Evolutionary conservation across 208 protist genomes (phyloP), one percentile per base, ranked within the genome.

Genomic region (Herpetomonas tarakana): DNA sequence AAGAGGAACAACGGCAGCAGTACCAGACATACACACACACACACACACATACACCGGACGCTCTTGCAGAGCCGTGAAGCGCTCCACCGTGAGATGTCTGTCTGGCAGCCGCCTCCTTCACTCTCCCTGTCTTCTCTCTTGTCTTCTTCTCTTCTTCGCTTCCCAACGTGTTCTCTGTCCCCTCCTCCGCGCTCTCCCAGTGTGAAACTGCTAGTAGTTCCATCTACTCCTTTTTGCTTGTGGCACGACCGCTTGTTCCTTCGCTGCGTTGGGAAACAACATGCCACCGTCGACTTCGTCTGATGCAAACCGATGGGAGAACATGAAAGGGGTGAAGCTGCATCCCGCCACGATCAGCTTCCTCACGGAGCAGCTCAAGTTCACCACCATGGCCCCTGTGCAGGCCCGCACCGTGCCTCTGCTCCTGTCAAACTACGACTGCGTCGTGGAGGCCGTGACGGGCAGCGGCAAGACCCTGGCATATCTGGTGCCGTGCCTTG

Each of bases 391-490:
- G 86, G 88, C 94, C 3, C 92, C 94, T 16, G 92, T 97, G 22
- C 94, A 98, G 81, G 94, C 92, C 16, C 81, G 84, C 54, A 90
- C 86, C 24, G 89, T 98, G 22, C 93, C 94, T 0, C 78, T 96
- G 3, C 73, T 98, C 19, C 71, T 97, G 27, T 78, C 76, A 14
- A 87, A 91, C 69, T 93, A 97, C 64, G 92, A 97, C 65, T 91
- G 96, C 22, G 88, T 97, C 3, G 94, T 97, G 9, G 84, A 97
- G 79, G 95, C 95, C 51, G 80, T 95, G 46, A 98, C 95, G 2
- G 95, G 95, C 19, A 96, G 87, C 50, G 95, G 95, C 21, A 98
- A 98, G 72, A 98, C 93, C 18, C 72, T 98, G n/a, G 89, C 95
- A 9, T 98, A 96, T 66, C 59, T 97, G 22, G 65, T 97, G 7